Evolutionary conservation across 179 eudicot genomes (phyloP).

Genomic region (Silene vulgaris): DNA sequence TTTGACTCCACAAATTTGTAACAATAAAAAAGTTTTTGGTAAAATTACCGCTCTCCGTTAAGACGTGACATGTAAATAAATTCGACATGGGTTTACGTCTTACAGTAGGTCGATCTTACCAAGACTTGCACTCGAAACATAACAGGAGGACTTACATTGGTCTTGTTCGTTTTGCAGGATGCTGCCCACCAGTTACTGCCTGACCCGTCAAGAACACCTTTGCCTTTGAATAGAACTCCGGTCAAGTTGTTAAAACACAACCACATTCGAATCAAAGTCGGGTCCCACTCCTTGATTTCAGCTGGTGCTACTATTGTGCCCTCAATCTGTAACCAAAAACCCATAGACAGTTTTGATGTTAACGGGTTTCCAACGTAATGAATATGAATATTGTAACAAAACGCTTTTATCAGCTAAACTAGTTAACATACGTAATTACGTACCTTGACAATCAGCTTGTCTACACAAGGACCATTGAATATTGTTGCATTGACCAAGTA

Average conservation of each 20-base stretch:
- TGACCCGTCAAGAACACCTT: slow-evolving; percentile 80
- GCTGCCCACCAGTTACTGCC: slow-evolving; percentile 97
- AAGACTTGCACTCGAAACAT: neutral
- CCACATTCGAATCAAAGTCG: slow-evolving; percentile 53
- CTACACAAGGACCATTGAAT: slow-evolving; percentile 75
- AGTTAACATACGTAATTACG: neutral
- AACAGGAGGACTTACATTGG: slow-evolving; percentile 49
- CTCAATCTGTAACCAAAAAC: slow-evolving; percentile 49
- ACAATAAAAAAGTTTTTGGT: neutral
- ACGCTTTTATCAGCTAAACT: too few species aligned
- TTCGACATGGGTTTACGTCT: neutral
- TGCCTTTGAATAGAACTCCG: slow-evolving; percentile 57
- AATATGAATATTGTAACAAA: neutral
- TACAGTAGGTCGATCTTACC: neutral
- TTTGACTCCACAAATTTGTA: neutral
- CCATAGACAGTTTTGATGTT: neutral
- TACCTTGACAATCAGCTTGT: slow-evolving; percentile 57
- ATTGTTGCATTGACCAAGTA: slow-evolving; percentile 76
- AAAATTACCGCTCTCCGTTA: neutral
- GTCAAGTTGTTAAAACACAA: slow-evolving; percentile 62
- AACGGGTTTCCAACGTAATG: too few species aligned
- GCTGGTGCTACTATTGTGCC: slow-evolving; percentile 81
- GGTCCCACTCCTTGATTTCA: slow-evolving; percentile 68
- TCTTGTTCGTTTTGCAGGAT: slow-evolving; percentile 76
- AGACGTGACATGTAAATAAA: neutral